These are phyloP conservation scores for Cymbidium sinense DNA, from an alignment of 106 monocot species.

Conservation along the genomic window DNA sequence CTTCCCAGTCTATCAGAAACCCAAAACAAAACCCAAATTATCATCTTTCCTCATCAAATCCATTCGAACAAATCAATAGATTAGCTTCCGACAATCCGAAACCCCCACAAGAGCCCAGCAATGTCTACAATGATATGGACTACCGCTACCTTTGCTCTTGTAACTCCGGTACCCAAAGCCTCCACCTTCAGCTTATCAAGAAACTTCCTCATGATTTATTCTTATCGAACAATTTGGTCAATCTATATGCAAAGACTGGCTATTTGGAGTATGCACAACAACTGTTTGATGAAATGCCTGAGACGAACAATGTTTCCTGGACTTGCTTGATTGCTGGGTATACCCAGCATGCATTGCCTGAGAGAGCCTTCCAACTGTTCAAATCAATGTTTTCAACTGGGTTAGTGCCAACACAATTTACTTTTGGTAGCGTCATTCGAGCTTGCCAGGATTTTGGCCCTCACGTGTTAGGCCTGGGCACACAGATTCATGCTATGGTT, in stretches of 20 bases:
- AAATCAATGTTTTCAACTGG: constrained; percentile 37
- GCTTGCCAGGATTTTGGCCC: constrained; percentile 51
- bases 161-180: constrained; percentile 14
- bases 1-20: neutral
- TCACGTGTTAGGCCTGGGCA: constrained; percentile 20
- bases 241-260: constrained; percentile 27
- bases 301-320: constrained; percentile 68
- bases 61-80: constrained; percentile 3
- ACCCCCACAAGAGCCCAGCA: neutral
- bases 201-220: constrained; percentile 41
- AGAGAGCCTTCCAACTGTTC: constrained; percentile 40
- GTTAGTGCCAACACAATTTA: constrained; percentile 40
- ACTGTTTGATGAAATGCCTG: constrained; percentile 57
- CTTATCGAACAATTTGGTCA: constrained; percentile 54
- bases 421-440: constrained; percentile 47
- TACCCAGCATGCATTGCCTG: constrained; percentile 18
- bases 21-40: neutral
- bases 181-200: constrained; percentile 45
- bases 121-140: constrained; percentile 2
- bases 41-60: constrained; percentile 2
- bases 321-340: constrained; percentile 68
- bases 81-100: neutral
- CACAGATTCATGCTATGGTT: constrained; percentile 48
- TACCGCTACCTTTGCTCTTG: neutral
- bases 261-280: constrained; percentile 34